These are phyloP conservation scores for Proliferodiscus dingleyae DNA, from an alignment of 2,329 filamentous ascomycete genomes.

Conservation along the genomic window DNA sequence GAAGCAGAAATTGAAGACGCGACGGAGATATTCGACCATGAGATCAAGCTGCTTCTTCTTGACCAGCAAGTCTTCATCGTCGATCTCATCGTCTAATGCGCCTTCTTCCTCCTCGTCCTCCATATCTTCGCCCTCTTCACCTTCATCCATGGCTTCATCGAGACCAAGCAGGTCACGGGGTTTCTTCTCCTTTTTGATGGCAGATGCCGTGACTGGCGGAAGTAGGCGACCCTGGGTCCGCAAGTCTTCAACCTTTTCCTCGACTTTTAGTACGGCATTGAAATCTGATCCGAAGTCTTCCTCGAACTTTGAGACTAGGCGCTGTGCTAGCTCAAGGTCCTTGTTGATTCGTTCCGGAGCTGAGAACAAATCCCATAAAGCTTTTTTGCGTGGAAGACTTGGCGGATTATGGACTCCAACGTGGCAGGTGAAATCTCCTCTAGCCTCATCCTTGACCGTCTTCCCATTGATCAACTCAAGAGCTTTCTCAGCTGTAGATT, in stretches of 20 bases:
- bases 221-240: conserved; percentile 72
- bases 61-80: conserved; percentile 81
- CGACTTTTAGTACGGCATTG: conserved; percentile 74
- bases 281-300: conserved; percentile 72
- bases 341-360: conserved; percentile 89
- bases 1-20: conserved; percentile 98
- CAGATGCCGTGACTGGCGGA: conserved; percentile 50
- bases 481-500: conserved; percentile 73
- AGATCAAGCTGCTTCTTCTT: conserved; percentile 98
- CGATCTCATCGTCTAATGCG: conserved; percentile 69
- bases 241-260: conserved; percentile 80
- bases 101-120: conserved; percentile 67
- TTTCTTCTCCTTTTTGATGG: conserved; percentile 58
- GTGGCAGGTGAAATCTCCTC: conserved; percentile 95
- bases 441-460: conserved; percentile 88
- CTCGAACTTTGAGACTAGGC: conserved; percentile 80
- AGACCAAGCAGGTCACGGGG: conserved; percentile 51
- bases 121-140: conserved; percentile 65
- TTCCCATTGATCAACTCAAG: conserved; percentile 95
- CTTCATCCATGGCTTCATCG: conserved; percentile 58
- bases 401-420: conserved; percentile 94
- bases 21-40: conserved; percentile 90
- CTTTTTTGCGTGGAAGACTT: conserved; percentile 82
- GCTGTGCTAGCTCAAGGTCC: conserved; percentile 77
- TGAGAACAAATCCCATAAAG: conserved; percentile 93